phyloP scores from a whole-genome alignment of 257 asterid genomes.

The Nicotiana undulata region DNA sequence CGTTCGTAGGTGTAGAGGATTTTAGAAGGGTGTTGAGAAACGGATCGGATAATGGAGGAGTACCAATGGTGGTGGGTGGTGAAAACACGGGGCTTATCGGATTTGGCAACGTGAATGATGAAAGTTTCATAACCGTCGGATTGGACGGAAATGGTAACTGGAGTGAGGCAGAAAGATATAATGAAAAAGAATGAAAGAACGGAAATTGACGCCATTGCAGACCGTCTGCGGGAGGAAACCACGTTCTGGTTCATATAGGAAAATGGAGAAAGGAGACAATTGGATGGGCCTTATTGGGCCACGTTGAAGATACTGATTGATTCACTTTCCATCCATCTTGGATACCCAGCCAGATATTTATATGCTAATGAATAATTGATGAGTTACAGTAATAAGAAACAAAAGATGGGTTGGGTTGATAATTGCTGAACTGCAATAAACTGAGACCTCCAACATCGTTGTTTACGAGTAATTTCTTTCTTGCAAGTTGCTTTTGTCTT shows the following conservation, averaged over 20 bases:
- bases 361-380: not conserved
- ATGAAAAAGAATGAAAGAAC: conserved; percentile 5
- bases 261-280: not conserved
- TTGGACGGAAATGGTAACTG: conserved; percentile 8
- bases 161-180: conserved; percentile 10
- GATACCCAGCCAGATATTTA: not conserved
- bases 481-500: too few species aligned
- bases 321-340: not conserved
- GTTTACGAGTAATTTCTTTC: too few species aligned
- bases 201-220: conserved; percentile 14
- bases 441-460: too few species aligned
- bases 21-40: conserved; percentile 40
- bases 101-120: conserved; percentile 68
- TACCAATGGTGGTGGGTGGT: conserved; percentile 76
- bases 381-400: too few species aligned
- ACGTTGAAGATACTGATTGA: conserved; percentile 12
- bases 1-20: conserved; percentile 64
- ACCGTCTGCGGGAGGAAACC: not conserved
- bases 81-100: conserved; percentile 53
- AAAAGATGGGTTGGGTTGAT: too few species aligned
- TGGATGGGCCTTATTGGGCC: conserved; percentile 13
- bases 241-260: not conserved
- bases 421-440: too few species aligned
- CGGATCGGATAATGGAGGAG: conserved; percentile 53
- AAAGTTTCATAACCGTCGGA: conserved; percentile 47